A percentile compares a stretch with the other conserved stretches of the same genome.
These are phyloP conservation scores for Gremmenia infestans DNA, from an alignment of 2,329 filamentous ascomycete genomes.

Conservation along the genomic window DNA sequence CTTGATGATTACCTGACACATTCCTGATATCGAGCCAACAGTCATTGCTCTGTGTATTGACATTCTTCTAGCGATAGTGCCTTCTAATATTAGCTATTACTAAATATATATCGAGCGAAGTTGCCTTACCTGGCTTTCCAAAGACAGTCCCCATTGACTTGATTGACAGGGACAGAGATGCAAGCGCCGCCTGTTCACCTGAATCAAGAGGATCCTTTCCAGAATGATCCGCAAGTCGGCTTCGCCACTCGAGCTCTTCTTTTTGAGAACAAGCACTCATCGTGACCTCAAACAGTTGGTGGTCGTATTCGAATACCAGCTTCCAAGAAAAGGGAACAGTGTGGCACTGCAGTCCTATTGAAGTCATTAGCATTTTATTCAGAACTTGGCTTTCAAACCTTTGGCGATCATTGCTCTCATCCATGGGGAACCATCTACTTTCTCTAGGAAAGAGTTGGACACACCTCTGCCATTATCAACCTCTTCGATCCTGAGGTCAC, in stretches of 20 bases:
- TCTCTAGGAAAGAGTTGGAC: neutral
- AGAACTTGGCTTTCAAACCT: neutral
- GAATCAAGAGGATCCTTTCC: constrained; percentile 45
- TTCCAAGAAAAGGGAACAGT: constrained; percentile 91
- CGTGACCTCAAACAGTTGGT: constrained; percentile 77
- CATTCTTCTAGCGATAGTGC: constrained; percentile 59
- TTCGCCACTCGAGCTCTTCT: constrained; percentile 78
- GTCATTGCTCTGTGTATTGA: constrained; percentile 78
- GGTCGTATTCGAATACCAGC: constrained; percentile 71
- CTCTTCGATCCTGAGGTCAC: constrained; percentile 62
- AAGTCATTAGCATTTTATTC: constrained; percentile 11
- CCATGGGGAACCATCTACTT: neutral
- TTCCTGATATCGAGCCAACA: constrained; percentile 60
- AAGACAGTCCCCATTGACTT: constrained; percentile 71
- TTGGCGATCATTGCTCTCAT: neutral
- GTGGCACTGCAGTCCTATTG: constrained; percentile 75
- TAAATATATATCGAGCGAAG: neutral
- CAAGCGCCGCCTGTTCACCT: constrained; percentile 47
- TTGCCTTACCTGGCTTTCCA: constrained; percentile 57
- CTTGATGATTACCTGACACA: constrained; percentile 78
- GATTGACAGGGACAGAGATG: constrained; percentile 64
- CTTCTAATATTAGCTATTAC: constrained; percentile 31
- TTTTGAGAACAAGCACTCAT: constrained; percentile 78
- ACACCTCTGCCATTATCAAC: constrained; percentile 70
- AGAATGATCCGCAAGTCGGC: constrained; percentile 52